Evolutionary conservation across 1,284 basidiomycete genomes (phyloP).

Genomic region (Leccinum pseudoinsigne): DNA sequence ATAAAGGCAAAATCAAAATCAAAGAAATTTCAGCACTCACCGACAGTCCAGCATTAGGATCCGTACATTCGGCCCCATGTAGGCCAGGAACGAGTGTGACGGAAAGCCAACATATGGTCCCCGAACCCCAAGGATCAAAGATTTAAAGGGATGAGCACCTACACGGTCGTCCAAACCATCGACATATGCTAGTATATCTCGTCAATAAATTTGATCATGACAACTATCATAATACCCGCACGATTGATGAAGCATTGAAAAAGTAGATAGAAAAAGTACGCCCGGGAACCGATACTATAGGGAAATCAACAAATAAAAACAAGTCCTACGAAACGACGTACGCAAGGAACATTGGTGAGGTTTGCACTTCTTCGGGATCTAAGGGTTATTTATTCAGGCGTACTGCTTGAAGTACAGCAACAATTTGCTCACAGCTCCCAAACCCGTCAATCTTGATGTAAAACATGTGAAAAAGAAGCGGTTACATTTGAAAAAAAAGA

Average conservation of each 20-base stretch:
- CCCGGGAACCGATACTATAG: slow-evolving; percentile 71
- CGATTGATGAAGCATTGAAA: slow-evolving; percentile 92
- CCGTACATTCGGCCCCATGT: slow-evolving; percentile 68
- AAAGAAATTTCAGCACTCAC: slow-evolving; percentile 38
- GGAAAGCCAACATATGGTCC: slow-evolving; percentile 80
- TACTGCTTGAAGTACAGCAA: slow-evolving; percentile 1
- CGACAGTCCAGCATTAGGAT: slow-evolving; percentile 86
- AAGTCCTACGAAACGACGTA: slow-evolving; percentile 36
- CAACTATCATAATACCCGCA: slow-evolving; percentile 33
- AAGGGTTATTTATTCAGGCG: slow-evolving; percentile 8
- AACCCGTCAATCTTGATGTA: slow-evolving; percentile 83
- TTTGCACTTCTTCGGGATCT: slow-evolving; percentile 85
- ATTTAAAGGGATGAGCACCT: slow-evolving; percentile 65
- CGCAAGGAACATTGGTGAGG: slow-evolving; percentile 75
- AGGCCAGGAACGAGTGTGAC: slow-evolving; percentile 80
- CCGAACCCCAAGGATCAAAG: slow-evolving; percentile 69
- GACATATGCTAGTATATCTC: slow-evolving; percentile 50
- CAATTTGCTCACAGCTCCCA: slow-evolving; percentile 68
- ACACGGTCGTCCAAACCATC: slow-evolving; percentile 69
- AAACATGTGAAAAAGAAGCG: background rate
- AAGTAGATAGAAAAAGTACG: slow-evolving; percentile 89
- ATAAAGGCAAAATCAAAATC: background rate
- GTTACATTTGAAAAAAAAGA: background rate
- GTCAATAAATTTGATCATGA: slow-evolving; percentile 11
- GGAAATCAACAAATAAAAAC: background rate